phyloP scores from a whole-genome alignment of 164 flowering plant genomes.

The Stephania japonica region DNA sequence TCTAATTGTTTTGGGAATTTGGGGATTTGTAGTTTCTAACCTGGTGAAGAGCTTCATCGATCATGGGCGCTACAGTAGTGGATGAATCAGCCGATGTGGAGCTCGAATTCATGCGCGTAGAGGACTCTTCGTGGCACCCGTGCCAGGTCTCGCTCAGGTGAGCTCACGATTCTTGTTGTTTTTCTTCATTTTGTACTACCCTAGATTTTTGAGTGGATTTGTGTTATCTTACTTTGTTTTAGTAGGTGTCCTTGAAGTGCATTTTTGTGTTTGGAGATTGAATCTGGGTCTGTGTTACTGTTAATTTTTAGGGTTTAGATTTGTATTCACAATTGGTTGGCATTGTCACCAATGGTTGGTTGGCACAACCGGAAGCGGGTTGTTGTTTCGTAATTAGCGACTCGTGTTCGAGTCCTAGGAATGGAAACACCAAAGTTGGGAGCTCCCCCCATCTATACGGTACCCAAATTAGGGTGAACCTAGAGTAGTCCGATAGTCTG shows the following conservation, averaged over 20 bases:
- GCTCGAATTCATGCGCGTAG: slow-evolving; percentile 30
- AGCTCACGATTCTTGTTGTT: not conserved
- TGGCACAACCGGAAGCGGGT: no score
- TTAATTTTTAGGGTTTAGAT: not conserved
- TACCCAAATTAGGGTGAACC: no score
- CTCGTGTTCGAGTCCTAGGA: no score
- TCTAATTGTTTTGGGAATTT: not conserved
- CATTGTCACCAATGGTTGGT: no score
- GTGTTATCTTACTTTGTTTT: not conserved
- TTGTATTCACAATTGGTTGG: not conserved
- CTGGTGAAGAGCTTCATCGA: not conserved
- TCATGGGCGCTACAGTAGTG: not conserved
- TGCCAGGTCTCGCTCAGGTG: slow-evolving; percentile 35
- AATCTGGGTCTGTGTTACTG: not conserved
- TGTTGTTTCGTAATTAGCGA: no score
- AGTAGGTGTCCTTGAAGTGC: no score
- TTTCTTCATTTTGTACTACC: not conserved
- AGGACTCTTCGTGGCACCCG: slow-evolving; percentile 39
- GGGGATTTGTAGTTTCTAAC: no score
- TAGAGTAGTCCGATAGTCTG: no score
- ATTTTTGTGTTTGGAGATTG: not conserved
- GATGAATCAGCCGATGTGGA: slow-evolving; percentile 3
- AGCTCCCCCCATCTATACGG: no score
- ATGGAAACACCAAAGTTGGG: no score
- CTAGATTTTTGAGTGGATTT: not conserved